Conservation (phyloP, 192 early-diverging fungal genomes). For the Lunasporangiospora selenospora region DNA sequence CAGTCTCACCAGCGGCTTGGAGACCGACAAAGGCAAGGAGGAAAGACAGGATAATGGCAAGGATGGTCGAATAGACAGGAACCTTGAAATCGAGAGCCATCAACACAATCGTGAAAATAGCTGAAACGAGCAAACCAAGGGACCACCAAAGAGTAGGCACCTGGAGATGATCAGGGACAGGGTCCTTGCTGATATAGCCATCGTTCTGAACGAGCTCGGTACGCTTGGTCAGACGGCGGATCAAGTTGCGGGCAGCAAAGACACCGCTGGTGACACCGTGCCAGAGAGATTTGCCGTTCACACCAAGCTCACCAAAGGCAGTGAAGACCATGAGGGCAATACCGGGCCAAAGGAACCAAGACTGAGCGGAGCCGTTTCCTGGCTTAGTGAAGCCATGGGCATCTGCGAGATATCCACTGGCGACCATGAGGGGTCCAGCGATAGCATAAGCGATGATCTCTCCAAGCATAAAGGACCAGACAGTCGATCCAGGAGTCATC, state of each 20-base stretch:
- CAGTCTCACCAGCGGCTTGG: constrained; percentile 68
- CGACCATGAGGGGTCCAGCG: constrained; percentile 62
- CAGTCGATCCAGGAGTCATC: constrained; percentile 63
- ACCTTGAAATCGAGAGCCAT: constrained; percentile 64
- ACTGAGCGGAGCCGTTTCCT: constrained; percentile 54
- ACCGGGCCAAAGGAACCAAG: constrained; percentile 77
- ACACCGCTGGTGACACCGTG: constrained; percentile 51
- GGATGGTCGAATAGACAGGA: constrained; percentile 59
- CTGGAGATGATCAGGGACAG: constrained; percentile 47
- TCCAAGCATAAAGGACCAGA: constrained; percentile 61
- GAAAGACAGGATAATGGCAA: constrained; percentile 68
- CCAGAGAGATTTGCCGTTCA: constrained; percentile 59
- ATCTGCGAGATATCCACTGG: constrained; percentile 35
- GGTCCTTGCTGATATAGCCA: constrained; percentile 50
- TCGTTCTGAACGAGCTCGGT: constrained; percentile 6
- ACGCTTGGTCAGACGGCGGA: constrained; percentile 22
- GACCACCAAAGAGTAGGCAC: constrained; percentile 64
- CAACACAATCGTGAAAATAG: constrained; percentile 61
- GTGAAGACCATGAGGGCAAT: constrained; percentile 69
- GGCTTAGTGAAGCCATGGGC: constrained; percentile 42
- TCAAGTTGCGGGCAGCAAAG: constrained; percentile 20
- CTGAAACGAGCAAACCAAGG: constrained; percentile 56
- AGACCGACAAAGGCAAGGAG: constrained; percentile 70
- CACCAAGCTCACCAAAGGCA: constrained; percentile 64
- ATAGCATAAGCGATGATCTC: constrained; percentile 61